Evolutionary conservation across 164 flowering plant species (phyloP).

Genomic region (Umbellularia californica): DNA sequence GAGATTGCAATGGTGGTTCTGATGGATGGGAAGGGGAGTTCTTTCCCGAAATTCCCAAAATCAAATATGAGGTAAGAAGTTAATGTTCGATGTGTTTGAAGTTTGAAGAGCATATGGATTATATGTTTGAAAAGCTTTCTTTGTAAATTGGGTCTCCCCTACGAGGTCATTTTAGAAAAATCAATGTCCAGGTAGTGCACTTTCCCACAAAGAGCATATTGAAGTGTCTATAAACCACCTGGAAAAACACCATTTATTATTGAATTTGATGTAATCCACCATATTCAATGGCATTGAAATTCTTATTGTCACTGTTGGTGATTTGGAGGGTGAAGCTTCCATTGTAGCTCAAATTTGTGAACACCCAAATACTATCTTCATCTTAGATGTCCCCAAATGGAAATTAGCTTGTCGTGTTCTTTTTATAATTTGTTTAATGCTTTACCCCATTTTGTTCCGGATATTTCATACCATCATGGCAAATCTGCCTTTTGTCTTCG

Average conservation of each 20-base stretch:
- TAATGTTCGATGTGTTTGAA: not conserved
- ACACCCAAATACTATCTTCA: too few relatives aligned
- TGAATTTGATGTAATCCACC: not conserved
- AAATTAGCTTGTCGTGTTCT: too few relatives aligned
- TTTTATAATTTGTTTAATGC: not conserved
- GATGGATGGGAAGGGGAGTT: slow-evolving; percentile 94
- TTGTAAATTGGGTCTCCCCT: not conserved
- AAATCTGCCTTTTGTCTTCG: not conserved
- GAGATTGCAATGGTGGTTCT: slow-evolving; percentile 34
- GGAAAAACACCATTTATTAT: not conserved
- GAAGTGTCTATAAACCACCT: not conserved
- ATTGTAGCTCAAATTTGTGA: too few relatives aligned
- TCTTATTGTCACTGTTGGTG: not conserved
- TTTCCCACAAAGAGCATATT: not conserved
- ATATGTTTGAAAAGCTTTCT: not conserved
- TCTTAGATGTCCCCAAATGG: not conserved
- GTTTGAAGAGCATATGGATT: not conserved
- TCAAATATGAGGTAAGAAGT: slow-evolving; percentile 77
- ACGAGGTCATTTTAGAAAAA: too few relatives aligned
- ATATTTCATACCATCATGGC: not conserved
- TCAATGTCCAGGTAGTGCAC: too few relatives aligned
- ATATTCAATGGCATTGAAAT: too few relatives aligned
- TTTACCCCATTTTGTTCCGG: not conserved
- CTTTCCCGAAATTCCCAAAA: slow-evolving; percentile 80
- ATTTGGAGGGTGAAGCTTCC: not conserved